Base-by-base conservation (phyloP, 768 basidiomycete genomes). In the Kwoniella sp. region DNA sequence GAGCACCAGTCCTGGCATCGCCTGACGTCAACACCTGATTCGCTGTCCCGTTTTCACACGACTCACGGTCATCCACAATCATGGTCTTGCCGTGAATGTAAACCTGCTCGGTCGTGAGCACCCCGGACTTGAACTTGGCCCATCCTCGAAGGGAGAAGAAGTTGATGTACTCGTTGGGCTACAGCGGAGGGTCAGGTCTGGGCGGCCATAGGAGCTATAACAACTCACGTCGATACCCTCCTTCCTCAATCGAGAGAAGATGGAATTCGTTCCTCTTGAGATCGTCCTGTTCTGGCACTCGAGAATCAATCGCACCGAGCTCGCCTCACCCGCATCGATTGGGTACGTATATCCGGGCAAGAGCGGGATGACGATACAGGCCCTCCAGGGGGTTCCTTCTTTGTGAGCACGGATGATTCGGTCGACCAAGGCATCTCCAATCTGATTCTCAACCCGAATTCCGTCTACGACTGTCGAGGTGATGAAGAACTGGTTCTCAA, bases 251-350 rank as follows among this genome's bases (percentile, higher is more conserved):
- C 90, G 79, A 5, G 81, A 82, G 71, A 89, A 98, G 60, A 99
- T 93, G 3, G 91, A 95, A 71, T 88, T 79, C 3, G 89, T 88
- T 1, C 95, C 95, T 39, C 93, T 81, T 48, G 81, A 81, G 39
- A 98, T 85, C 0, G 89, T 86, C 52, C 86, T 81, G 66, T 89
- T 92, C 74, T 99, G 95, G 66, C 90, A 93, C 68, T 99, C 90
- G 31, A 96, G 69, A 69, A 98, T 98, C 50, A 98, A 85, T 28
- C 93, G 88, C 61, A 93, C 83, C 20, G 90, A 86, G 67, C 86
- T 88, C 5, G 91, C 95, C 68, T 95, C 91, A 42, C 84, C 82
- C 61, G 92, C 86, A 70, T 96, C 95, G 34, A 99, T 82, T 1
- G 93, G 84, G 73, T 85, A 91, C 3, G 88, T 82, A 76, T 96